Percentiles rank a stretch among this genome's conserved stretches.
phyloP scores from a whole-genome alignment of 345 rosid genomes.

The Murraya koenigii region DNA sequence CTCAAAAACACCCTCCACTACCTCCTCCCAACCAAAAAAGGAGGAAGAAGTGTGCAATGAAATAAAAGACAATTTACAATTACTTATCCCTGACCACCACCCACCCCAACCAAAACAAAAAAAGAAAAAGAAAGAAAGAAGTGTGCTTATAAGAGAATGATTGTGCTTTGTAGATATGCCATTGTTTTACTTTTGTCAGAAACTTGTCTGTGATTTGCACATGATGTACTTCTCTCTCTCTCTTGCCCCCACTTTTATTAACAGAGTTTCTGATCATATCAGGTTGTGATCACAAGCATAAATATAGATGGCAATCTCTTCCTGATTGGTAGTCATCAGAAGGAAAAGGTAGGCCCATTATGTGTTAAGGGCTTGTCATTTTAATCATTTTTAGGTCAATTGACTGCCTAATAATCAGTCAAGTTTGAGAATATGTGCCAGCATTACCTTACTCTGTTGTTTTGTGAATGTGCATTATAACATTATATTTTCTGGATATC shows the following conservation, averaged over 20 bases:
- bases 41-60: too few species aligned
- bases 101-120: too few species aligned
- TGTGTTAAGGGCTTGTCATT: neutral
- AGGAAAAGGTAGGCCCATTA: constrained; percentile 60
- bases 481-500: neutral
- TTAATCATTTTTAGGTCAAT: neutral
- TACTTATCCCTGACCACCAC: too few species aligned
- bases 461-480: neutral
- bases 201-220: neutral
- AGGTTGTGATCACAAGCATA: constrained; percentile 98
- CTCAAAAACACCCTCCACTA: too few species aligned
- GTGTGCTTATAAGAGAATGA: neutral
- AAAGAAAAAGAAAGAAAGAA: neutral
- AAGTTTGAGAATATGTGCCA: neutral
- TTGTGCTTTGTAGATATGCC: neutral
- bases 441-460: neutral
- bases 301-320: constrained; percentile 68
- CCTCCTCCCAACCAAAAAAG: too few species aligned
- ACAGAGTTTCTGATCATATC: constrained; percentile 22
- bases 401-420: neutral
- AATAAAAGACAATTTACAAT: too few species aligned
- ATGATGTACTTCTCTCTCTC: neutral
- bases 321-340: constrained; percentile 90
- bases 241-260: neutral
- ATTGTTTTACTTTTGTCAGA: neutral